Evolutionary conservation across 129 eudicot genomes (phyloP), one percentile per base, ranked within the genome.

Genomic region (Mikania micrantha): DNA sequence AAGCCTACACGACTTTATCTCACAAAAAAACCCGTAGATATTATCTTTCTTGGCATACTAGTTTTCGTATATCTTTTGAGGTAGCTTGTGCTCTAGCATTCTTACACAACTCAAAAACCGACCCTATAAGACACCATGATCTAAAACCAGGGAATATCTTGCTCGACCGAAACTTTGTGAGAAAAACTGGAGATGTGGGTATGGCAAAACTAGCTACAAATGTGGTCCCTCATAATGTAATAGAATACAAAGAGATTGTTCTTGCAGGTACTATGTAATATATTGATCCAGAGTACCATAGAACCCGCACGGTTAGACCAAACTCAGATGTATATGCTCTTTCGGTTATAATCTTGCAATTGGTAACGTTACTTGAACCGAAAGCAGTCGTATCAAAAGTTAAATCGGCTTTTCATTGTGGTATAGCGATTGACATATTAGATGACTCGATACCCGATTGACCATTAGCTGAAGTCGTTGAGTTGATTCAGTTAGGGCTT

Each of bases 201-300:
- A 64, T 91, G 71, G 96, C 96, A 35, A 91, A 85, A 67, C 82
- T 85, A 13, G 27, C 85, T 7, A 50, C 69, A 0, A 82, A 85
- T 35, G 72, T 63, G 56, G 87, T 83, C 15, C 94, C 97, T 3
- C 94, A 91, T 74, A 83, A 82, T 49, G 58, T 87, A 34, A 91
- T 96, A 21, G 91, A 85, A 72, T 91, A 87, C 52, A 66, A 80
- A 41, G 84, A 91, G 75, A 77, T 94, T 7, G 10, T 81, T 60
- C 75, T 88, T 45, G 96, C 94, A 10, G 97, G 97, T 19, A 91
- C 97, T 17, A 72, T 91, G 63, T 85, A 47, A 29, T 91, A 91
- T 66, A 91, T 91, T 76, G 97, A 91, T 50, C 97, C 97, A 0
- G 96, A 91, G 74, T 91, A 91, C 79, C 97, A 85, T 56, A 88